Base-by-base conservation (phyloP, 2,329 filamentous ascomycete species). In the Cercospora berteroae region DNA sequence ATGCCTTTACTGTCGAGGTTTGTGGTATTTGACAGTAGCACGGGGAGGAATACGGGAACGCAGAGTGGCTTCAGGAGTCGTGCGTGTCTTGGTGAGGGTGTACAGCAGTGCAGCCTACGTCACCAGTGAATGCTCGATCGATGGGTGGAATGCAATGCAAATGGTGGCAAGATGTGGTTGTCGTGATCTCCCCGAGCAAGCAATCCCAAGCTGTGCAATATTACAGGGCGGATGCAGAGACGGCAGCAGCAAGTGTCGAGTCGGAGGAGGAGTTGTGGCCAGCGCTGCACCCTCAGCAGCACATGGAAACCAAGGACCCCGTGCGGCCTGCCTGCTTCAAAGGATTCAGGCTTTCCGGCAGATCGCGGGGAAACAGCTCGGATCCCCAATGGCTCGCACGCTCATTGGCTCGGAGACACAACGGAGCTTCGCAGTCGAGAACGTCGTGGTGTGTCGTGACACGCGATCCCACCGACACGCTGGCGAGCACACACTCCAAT, bases 391-490 rank as follows among this genome's bases (percentile, higher is more conserved):
- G 10, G 7, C 27, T 12, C 23, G 20, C 60, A 36, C 13, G 64
- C 31, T 27, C 16, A 39, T 27, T 27, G 13, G 27, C 12, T 25
- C 25, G 48, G 31, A 5, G 50, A 31, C 44, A 31, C 33, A 13
- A 20, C 18, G 20, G 31, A 29, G 29, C 50, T 64, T 39, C 16
- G 61, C 50, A 23, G 23, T 57, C 52, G 27, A 57, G 31, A 57
- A 18, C 27, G 20, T 25, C 57, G 61, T 50, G 16, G 36, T 25
- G 44, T 29, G 29, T 48, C 7, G 57, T 56, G 64, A 66, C 62
- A 61, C 64, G 64, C 64, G 23, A 63, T 62, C 63, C n/a, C 64
- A 48, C 64, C 64, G 64, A 66, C 64, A 66, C 63, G 64, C 64
- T 62, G 25, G 64, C 64, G 58, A 39, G 56, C 31, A 42, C 29